Evolutionary conservation across 163 green algal genomes (phyloP).

Genomic region (Chloroidium sp.): DNA sequence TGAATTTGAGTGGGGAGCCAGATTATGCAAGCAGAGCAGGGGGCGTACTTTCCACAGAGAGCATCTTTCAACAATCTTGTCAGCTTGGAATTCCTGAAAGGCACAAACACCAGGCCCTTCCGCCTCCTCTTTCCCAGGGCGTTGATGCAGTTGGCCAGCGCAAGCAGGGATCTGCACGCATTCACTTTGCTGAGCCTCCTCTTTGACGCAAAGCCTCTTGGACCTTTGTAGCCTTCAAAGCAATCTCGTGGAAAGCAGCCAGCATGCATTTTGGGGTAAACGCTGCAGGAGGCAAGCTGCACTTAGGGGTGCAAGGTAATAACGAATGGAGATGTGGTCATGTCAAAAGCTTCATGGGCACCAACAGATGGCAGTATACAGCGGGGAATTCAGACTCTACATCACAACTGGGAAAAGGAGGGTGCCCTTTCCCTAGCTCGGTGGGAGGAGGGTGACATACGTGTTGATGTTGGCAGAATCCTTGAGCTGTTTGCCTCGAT

Average conservation of each 20-base stretch:
- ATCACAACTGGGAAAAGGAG: too few species aligned
- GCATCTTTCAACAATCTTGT: slow-evolving; percentile 58
- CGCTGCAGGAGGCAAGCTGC: not conserved
- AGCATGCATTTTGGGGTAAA: not conserved
- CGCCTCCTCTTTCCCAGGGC: slow-evolving; percentile 65
- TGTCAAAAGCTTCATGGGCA: too few species aligned
- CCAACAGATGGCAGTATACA: too few species aligned
- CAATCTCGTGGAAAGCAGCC: too few species aligned
- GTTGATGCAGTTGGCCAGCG: slow-evolving; percentile 89
- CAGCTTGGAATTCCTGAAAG: slow-evolving; percentile 75
- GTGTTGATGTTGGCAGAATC: slow-evolving; percentile 86
- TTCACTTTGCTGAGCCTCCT: too few species aligned
- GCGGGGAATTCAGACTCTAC: too few species aligned
- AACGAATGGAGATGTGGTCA: too few species aligned
- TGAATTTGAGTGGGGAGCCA: too few species aligned
- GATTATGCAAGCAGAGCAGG: not conserved
- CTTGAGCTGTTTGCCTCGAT: slow-evolving; percentile 68
- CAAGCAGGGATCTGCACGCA: slow-evolving; percentile 42
- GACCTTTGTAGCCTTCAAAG: not conserved
- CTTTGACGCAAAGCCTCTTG: not conserved
- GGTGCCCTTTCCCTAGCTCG: not conserved
- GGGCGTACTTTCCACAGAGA: slow-evolving; percentile 59
- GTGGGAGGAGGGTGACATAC: not conserved
- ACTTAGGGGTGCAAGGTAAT: too few species aligned
- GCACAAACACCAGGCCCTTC: slow-evolving; percentile 57